Base-by-base conservation (phyloP, 176 grass and related monocot species). In the Cenchrus purpureus region DNA sequence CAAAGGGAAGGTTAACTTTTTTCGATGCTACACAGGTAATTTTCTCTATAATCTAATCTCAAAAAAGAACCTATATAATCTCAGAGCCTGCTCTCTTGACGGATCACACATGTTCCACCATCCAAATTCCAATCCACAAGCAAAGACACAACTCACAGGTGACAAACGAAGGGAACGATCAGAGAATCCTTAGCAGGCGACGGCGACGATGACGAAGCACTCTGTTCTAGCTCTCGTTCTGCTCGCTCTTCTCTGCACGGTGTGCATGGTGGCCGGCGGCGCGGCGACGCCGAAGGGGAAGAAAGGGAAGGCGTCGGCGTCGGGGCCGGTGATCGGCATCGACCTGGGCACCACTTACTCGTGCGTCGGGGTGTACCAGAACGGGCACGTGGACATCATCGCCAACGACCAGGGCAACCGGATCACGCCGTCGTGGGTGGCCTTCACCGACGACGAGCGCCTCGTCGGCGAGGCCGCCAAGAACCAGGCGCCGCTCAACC, bases 371-470 rank as follows among this genome's bases (percentile, higher is more conserved):
- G 85, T 81, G 90, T 58, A 92, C 90, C 72, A 85, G 65, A 86
- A 86, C 91, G 88, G 87, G 68, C 81, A 84, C 89, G 79, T 82
- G 68, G 71, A 87, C 59, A 87, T 87, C 51, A 58, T 87, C 22
- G 71, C 78, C 48, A 87, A 82, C 56, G 84, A 79, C 55, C 84
- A 86, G 43, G 84, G 84, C 15, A 86, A 86, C 76, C 79, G 89
- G 31, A 94, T 94, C 77, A 91, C 92, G 8, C 92, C 92, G 42
- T 95, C 85, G 55, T 95, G 93, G 93, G 93, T 95, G 68, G 90
- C 93, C 3, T 95, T 95, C 82, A 95, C 93, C 56, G 90, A 92
- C 55, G 58, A 86, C 5, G 93, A 95, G 87, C 89, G 85, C 56
- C 74, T 95, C 48, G 87, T 95, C n/a, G 93, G 90, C 42, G 87